Conservation (phyloP, 2,329 filamentous ascomycete species). For the Cordyceps tenuipes region DNA sequence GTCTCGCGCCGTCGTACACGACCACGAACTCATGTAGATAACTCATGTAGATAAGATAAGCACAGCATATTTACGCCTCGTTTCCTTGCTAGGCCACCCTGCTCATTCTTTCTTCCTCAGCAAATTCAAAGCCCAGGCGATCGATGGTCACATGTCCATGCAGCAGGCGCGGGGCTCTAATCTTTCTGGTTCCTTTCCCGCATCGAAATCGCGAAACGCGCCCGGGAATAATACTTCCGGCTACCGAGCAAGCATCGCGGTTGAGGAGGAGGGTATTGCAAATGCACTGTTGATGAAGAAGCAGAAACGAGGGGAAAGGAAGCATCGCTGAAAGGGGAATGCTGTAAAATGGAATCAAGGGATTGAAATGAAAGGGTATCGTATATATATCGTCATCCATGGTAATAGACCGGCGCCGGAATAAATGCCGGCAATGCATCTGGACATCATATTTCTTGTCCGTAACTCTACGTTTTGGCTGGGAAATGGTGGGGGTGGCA, state of each 20-base stretch:
- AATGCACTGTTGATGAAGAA: background rate
- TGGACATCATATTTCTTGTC: background rate
- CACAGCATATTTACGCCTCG: background rate
- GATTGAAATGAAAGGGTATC: conserved; percentile 1
- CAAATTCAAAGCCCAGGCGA: background rate
- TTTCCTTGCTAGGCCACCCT: background rate
- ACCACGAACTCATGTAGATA: background rate
- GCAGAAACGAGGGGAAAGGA: background rate
- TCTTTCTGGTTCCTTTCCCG: background rate
- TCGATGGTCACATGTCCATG: background rate
- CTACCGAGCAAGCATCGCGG: background rate
- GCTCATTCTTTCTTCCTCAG: background rate
- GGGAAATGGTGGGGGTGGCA: background rate
- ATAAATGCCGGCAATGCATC: conserved; percentile 2
- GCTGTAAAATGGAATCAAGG: background rate
- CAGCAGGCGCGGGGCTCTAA: background rate
- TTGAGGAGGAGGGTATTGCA: background rate
- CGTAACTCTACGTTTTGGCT: background rate
- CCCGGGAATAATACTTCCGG: background rate
- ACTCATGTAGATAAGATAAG: background rate
- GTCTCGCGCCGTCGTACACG: background rate
- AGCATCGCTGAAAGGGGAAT: background rate
- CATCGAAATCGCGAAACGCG: background rate
- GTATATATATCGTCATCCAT: background rate
- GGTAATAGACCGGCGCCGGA: background rate